phyloP scores from a whole-genome alignment of 1,284 basidiomycete genomes.

The Rhodotorula sp. region DNA sequence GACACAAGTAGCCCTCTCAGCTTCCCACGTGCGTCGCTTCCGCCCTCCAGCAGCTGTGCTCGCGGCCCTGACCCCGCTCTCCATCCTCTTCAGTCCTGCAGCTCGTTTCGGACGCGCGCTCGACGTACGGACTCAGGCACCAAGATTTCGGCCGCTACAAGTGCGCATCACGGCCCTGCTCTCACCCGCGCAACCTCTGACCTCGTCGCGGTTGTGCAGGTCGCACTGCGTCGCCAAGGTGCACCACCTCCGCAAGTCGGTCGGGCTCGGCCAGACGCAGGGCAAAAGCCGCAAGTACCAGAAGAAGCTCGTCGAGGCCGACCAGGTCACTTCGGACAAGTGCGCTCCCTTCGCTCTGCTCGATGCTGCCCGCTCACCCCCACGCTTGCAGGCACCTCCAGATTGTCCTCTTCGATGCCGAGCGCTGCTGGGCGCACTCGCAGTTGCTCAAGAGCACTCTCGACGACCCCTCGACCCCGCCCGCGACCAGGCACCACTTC shows the following conservation, averaged over 20 bases:
- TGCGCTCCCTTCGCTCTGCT: constrained; percentile 68
- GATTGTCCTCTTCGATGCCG: constrained; percentile 62
- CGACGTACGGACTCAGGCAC: constrained; percentile 45
- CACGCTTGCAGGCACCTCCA: constrained; percentile 57
- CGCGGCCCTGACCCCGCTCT: background rate
- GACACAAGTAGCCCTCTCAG: background rate
- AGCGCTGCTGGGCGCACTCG: constrained; percentile 53
- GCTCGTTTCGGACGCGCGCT: constrained; percentile 40
- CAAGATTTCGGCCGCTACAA: constrained; percentile 45
- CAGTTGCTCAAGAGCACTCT: constrained; percentile 30
- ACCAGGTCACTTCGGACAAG: constrained; percentile 28
- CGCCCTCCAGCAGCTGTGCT: background rate
- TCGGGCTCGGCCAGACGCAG: constrained; percentile 29
- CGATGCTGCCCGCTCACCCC: background rate
- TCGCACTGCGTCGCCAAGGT: constrained; percentile 42
- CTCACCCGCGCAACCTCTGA: background rate
- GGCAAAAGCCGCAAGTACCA: constrained; percentile 66
- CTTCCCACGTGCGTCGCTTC: constrained; percentile 1
- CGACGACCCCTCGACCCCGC: constrained; percentile 11
- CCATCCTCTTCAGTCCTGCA: constrained; percentile 48
- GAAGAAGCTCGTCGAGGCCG: constrained; percentile 52
- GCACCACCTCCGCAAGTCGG: constrained; percentile 38
- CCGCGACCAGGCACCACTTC: constrained; percentile 37
- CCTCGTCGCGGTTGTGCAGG: background rate
- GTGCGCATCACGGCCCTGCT: constrained; percentile 1